A percentile compares a stretch with the other conserved stretches of the same genome.
phyloP scores from a whole-genome alignment of 331 rosid species.

The Malus hybrid region DNA sequence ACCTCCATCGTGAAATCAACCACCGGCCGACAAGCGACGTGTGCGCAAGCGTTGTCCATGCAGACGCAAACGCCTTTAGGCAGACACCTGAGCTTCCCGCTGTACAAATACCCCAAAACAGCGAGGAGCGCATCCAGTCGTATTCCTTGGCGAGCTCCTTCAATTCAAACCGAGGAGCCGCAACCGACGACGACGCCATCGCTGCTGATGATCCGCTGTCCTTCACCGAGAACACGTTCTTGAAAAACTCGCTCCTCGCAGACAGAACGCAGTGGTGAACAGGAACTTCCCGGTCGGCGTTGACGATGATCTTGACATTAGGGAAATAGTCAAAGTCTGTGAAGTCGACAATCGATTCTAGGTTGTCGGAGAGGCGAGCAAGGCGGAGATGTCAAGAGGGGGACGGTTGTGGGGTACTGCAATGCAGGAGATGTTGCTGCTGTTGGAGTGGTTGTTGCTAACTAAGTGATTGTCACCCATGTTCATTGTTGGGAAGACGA shows the following conservation, averaged over 20 bases:
- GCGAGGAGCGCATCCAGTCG: slow-evolving; percentile 30
- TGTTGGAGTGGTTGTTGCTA: slow-evolving; percentile 19
- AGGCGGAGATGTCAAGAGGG: slow-evolving; percentile 14
- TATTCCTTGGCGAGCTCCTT: slow-evolving; percentile 41
- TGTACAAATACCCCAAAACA: slow-evolving; percentile 45
- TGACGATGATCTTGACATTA: slow-evolving; percentile 33
- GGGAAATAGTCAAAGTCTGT: slow-evolving; percentile 27
- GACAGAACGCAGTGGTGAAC: slow-evolving; percentile 55
- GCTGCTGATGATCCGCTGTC: background rate
- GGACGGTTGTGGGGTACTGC: slow-evolving; percentile 1
- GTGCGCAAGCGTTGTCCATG: slow-evolving; percentile 46
- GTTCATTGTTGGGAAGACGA: background rate
- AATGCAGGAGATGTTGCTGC: slow-evolving; percentile 18
- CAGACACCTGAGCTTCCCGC: slow-evolving; percentile 32
- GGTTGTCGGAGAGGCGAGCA: slow-evolving; percentile 34
- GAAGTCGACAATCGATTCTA: slow-evolving; percentile 23
- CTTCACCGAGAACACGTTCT: slow-evolving; percentile 16
- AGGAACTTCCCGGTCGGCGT: slow-evolving; percentile 19
- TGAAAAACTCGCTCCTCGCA: slow-evolving; percentile 43
- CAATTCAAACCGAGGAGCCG: slow-evolving; percentile 11
- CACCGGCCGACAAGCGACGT: slow-evolving; percentile 43
- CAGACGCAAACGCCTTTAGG: slow-evolving; percentile 32
- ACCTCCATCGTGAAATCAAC: slow-evolving; percentile 46
- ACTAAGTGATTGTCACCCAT: background rate
- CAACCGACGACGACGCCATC: background rate